Base-by-base conservation (phyloP, 2,329 filamentous ascomycete genomes). In the Aureobasidium subglaciale region DNA sequence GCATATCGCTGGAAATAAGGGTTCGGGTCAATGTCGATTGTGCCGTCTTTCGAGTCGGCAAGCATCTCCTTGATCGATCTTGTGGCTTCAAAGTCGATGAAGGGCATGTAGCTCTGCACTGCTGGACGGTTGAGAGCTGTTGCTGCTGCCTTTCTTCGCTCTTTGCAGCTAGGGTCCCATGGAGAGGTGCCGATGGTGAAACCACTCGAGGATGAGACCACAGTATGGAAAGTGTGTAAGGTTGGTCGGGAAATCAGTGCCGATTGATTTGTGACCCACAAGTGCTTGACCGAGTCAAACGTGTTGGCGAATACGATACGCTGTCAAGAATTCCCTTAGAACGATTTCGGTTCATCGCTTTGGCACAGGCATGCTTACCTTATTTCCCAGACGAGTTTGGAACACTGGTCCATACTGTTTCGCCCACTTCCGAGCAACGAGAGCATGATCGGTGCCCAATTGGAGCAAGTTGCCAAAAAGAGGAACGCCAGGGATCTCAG, bases 141-240 rank as follows among this genome's bases (percentile, higher is more conserved):
- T 4, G 86, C 87, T 1, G 87, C 88, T 0, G 86, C 87, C 73
- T 90, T 91, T 59, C 88, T 81, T 9, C 87, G 80, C 22, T 78
- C 75, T 69, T 91, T 92, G 71, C 86, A 89, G 2, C 84, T 88
- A 49, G 90, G 87, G 59, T 91, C 87, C 85, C 88, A 93, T 0
- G 88, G 88, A 0, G 87, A 90, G 0, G 88, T 90, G 1, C 88
- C 88, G 59, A 93, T 90, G 0, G 88, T 92, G 69, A 90, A 87
- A 5, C 87, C 87, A 62, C 90, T 85, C 0, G 85, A 88, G 30
- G 78, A 82, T 1, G 87, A 90, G 3, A 90, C 85, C 4, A 91
- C 85, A 5, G 80, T 87, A 70, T 91, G 88, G 69, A 91, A 92
- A 1, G 88, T 92, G 69, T 92, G 87, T 45, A 90, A 81, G 22